Percentiles rank a stretch among this genome's conserved stretches.
phyloP scores from a whole-genome alignment of 2,329 filamentous ascomycete genomes.

The Pseudocercospora eumusae region DNA sequence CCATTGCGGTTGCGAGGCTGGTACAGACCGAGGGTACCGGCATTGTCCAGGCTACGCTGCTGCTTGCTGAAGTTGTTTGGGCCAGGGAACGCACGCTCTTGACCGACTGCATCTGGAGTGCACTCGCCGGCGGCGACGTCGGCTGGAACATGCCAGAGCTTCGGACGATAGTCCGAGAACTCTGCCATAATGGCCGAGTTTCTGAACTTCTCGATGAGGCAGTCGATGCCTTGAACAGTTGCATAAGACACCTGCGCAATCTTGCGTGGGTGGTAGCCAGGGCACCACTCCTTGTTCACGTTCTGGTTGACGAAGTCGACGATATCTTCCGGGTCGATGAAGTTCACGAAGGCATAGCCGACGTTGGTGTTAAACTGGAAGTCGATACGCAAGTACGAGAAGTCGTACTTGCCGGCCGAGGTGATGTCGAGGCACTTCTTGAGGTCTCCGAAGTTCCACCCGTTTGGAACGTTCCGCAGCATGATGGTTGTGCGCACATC shows the following conservation, averaged over 20 bases:
- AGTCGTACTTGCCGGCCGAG: conserved; percentile 83
- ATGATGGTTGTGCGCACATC: conserved; percentile 66
- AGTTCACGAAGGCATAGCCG: conserved; percentile 97
- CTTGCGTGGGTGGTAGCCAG: conserved; percentile 64
- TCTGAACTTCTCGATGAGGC: conserved; percentile 89
- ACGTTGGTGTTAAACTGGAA: conserved; percentile 62
- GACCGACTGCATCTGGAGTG: conserved; percentile 57
- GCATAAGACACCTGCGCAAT: conserved; percentile 90
- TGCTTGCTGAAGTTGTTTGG: conserved; percentile 87
- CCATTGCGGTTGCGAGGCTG: conserved; percentile 75
- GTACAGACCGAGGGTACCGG: conserved; percentile 82
- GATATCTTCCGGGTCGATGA: conserved; percentile 74
- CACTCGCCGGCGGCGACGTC: conserved; percentile 31
- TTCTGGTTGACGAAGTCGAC: conserved; percentile 64
- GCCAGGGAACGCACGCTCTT: conserved; percentile 72
- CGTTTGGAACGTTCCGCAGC: conserved; percentile 93
- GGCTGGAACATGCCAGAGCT: conserved; percentile 63
- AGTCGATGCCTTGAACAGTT: conserved; percentile 93
- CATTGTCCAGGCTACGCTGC: conserved; percentile 83
- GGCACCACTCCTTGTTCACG: conserved; percentile 59
- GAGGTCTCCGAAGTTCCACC: conserved; percentile 66
- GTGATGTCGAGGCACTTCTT: conserved; percentile 78
- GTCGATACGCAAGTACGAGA: conserved; percentile 88
- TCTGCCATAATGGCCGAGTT: conserved; percentile 97
- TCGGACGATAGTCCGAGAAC: conserved; percentile 76